Percentiles rank a stretch among this genome's conserved stretches.
Evolutionary conservation across 108 stramenopile species (phyloP).

Genomic region (Nitzschia palea): DNA sequence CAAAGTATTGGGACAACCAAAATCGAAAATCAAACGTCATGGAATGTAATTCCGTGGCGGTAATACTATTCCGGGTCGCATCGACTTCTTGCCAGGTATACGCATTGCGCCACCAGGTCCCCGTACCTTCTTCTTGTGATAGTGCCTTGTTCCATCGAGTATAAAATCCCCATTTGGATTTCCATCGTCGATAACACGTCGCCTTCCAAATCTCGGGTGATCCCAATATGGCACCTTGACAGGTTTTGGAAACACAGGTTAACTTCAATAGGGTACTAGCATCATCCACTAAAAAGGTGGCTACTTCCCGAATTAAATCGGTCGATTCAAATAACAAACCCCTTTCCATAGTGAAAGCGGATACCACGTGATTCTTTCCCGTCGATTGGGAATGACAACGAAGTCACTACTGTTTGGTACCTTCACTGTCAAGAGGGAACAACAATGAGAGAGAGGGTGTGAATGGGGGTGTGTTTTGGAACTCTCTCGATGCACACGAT

Average conservation of each 20-base stretch:
- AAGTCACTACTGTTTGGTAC: too few species aligned
- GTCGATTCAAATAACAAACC: not conserved
- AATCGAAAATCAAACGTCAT: constrained; percentile 12
- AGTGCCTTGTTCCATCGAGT: not conserved
- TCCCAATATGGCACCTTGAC: constrained; percentile 7
- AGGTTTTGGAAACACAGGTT: constrained; percentile 2
- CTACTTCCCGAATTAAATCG: constrained; percentile 15
- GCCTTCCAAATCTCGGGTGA: constrained; percentile 9
- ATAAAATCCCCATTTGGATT: constrained; percentile 19
- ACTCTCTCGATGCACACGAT: too few species aligned
- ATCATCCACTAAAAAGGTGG: constrained; percentile 7
- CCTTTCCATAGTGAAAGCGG: too few species aligned
- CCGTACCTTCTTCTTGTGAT: not conserved
- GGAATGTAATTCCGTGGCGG: not conserved
- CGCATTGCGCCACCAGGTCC: constrained; percentile 4
- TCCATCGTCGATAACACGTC: constrained; percentile 7
- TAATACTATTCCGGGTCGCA: constrained; percentile 9
- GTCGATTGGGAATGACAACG: too few species aligned
- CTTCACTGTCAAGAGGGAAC: too few species aligned
- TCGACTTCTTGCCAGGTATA: constrained; percentile 15
- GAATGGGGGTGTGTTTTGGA: too few species aligned
- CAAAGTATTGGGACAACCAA: constrained; percentile 15
- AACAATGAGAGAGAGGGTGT: too few species aligned
- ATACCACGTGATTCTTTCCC: too few species aligned
- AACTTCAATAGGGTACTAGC: not conserved